These are phyloP conservation scores for Mucor mucedo DNA, from an alignment of 371 early-diverging fungal species.

Conservation along the genomic window DNA sequence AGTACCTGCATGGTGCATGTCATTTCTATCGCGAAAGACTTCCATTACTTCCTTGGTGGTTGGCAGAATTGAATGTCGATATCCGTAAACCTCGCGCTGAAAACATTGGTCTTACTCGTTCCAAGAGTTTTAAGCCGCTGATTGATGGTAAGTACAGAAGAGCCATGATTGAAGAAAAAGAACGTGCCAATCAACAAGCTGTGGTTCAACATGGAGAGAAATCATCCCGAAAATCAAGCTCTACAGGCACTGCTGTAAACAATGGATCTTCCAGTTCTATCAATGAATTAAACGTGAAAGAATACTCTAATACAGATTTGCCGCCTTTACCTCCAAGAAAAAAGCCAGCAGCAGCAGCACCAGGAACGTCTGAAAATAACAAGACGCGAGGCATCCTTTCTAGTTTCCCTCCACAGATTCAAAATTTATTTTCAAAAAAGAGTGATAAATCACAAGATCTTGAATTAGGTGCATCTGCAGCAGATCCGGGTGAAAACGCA, in stretches of 20 bases:
- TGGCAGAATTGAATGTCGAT: slow-evolving; percentile 87
- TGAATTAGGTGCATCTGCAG: slow-evolving; percentile 18
- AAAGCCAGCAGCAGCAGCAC: slow-evolving; percentile 20
- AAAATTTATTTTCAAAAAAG: slow-evolving; percentile 81
- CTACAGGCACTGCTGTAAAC: slow-evolving; percentile 23
- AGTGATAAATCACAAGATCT: slow-evolving; percentile 85
- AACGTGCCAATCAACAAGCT: slow-evolving; percentile 11
- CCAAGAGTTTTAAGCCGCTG: slow-evolving; percentile 38
- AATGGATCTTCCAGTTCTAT: slow-evolving; percentile 61
- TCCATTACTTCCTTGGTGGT: slow-evolving; percentile 92
- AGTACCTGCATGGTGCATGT: slow-evolving; percentile 96
- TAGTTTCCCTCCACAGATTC: slow-evolving; percentile 74
- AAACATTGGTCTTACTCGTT: slow-evolving; percentile 43
- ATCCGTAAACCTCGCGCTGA: slow-evolving; percentile 67
- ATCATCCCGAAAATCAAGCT: slow-evolving; percentile 2
- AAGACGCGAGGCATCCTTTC: slow-evolving; percentile 69
- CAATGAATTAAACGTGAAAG: slow-evolving; percentile 45
- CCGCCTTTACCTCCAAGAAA: slow-evolving; percentile 17
- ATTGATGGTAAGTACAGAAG: slow-evolving; percentile 32
- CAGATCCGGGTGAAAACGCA: slow-evolving; percentile 36
- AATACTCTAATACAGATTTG: not conserved
- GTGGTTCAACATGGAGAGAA: slow-evolving; percentile 10
- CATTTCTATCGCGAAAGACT: slow-evolving; percentile 82
- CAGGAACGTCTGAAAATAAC: not conserved
- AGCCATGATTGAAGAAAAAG: slow-evolving; percentile 31